phyloP scores from a whole-genome alignment of 129 eudicot species.

The Arctium minus region DNA sequence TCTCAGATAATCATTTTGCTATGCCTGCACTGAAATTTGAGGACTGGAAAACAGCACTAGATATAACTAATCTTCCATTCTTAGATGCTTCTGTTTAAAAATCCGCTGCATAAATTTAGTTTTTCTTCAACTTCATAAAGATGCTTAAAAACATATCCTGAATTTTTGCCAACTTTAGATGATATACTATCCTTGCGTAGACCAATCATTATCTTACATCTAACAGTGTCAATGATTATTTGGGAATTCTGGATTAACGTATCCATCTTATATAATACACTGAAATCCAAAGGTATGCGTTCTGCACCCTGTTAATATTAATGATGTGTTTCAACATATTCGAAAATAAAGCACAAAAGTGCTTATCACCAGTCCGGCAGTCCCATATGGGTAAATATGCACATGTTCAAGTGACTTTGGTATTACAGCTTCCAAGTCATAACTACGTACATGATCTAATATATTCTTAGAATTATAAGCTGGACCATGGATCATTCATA shows the following conservation, averaged over 20 bases:
- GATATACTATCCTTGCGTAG: too few species aligned
- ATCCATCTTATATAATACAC: not conserved
- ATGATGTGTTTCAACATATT: not conserved
- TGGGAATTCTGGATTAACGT: not conserved
- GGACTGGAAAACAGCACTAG: not conserved
- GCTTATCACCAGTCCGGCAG: not conserved
- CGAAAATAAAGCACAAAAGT: not conserved
- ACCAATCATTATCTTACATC: too few species aligned
- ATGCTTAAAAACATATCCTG: too few species aligned
- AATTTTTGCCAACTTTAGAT: too few species aligned
- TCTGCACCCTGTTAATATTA: not conserved
- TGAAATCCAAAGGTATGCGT: not conserved
- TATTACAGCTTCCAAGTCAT: not conserved
- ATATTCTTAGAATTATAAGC: not conserved
- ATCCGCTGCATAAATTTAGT: too few species aligned
- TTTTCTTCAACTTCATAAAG: too few species aligned
- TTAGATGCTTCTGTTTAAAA: too few species aligned
- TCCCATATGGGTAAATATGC: not conserved
- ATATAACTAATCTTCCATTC: too few species aligned
- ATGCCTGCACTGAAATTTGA: not conserved
- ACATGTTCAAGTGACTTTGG: not conserved
- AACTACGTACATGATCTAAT: not conserved
- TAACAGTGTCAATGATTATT: not conserved
- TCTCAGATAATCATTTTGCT: not conserved
- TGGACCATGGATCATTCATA: not conserved